Percentiles rank a stretch among this genome's conserved stretches.
phyloP scores from a whole-genome alignment of 106 monocot genomes.

The Apostasia shenzhenica region DNA sequence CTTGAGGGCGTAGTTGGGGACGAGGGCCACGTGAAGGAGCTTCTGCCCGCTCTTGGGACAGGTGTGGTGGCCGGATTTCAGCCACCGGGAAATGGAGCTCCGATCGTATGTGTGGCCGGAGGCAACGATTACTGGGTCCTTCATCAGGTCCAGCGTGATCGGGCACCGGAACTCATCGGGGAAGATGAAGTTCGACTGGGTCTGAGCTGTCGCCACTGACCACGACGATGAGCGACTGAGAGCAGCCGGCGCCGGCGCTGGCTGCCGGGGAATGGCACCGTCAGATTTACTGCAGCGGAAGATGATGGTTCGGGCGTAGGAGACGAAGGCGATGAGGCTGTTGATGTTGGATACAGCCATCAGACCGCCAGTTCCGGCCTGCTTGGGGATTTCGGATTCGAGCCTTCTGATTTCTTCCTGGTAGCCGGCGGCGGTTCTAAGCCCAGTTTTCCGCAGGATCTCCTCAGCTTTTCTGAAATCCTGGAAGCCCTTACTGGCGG shows the following conservation, averaged over 20 bases:
- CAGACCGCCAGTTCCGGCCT: conserved; percentile 51
- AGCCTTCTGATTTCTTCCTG: conserved; percentile 25
- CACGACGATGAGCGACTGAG: conserved; percentile 16
- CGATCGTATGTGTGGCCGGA: conserved; percentile 59
- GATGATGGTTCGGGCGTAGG: conserved; percentile 5
- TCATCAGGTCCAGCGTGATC: conserved; percentile 43
- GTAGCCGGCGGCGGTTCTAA: conserved; percentile 18
- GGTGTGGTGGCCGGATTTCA: conserved; percentile 46
- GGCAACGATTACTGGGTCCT: conserved; percentile 40
- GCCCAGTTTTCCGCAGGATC: conserved; percentile 15
- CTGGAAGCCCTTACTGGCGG: background rate
- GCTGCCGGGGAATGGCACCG: background rate
- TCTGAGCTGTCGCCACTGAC: background rate
- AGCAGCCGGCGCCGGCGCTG: background rate
- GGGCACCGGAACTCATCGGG: conserved; percentile 57
- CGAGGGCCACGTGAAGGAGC: conserved; percentile 43
- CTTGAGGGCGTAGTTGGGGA: conserved; percentile 45
- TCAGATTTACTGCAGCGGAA: background rate
- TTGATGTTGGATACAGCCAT: conserved; percentile 37
- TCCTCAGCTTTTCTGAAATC: conserved; percentile 23
- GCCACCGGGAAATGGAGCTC: conserved; percentile 40
- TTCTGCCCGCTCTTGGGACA: conserved; percentile 52
- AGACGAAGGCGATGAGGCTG: conserved; percentile 22
- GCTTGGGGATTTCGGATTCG: conserved; percentile 18
- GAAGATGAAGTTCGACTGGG: conserved; percentile 12